Evolutionary conservation across 129 eudicot species (phyloP).

Genomic region (Tanacetum coccineum): DNA sequence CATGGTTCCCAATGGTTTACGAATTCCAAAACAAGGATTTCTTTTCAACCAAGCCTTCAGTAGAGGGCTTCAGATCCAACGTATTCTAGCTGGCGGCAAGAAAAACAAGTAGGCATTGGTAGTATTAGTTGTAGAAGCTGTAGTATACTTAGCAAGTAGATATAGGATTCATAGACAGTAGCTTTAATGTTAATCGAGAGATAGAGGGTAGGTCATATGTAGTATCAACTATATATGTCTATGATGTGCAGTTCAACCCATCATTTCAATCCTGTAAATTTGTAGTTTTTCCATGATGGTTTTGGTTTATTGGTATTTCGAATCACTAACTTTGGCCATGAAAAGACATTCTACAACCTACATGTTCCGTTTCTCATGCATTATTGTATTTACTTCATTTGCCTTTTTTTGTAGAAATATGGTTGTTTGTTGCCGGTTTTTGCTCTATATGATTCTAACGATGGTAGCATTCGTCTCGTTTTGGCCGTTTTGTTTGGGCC

Average conservation of each 20-base stretch:
- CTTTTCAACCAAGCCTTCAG: slow-evolving; percentile 98
- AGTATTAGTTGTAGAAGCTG: slow-evolving; percentile 16
- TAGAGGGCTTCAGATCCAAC: slow-evolving; percentile 92
- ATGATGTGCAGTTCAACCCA: slow-evolving; percentile 3
- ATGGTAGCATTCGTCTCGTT: too few species aligned
- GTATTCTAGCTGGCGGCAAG: slow-evolving; percentile 92
- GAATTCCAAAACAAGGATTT: slow-evolving; percentile 96
- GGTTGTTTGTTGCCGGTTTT: too few species aligned
- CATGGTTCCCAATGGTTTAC: slow-evolving; percentile 94
- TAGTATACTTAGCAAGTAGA: slow-evolving; percentile 12
- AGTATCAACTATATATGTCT: not conserved
- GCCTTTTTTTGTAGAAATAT: not conserved
- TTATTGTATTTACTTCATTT: not conserved
- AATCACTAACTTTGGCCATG: not conserved
- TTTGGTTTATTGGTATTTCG: slow-evolving; percentile 1
- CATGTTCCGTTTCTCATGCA: not conserved
- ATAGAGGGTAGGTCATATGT: slow-evolving; percentile 18
- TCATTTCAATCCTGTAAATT: not conserved
- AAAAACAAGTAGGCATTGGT: slow-evolving; percentile 47
- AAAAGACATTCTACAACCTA: not conserved
- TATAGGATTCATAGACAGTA: not conserved
- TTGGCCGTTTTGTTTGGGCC: too few species aligned
- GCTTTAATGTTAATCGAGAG: not conserved
- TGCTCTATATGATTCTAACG: too few species aligned
- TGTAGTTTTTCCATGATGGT: not conserved